A percentile compares a stretch with the other conserved stretches of the same genome.
Evolutionary conservation across 768 basidiomycete species (phyloP).

Genomic region (Pisolithus tinctorius): DNA sequence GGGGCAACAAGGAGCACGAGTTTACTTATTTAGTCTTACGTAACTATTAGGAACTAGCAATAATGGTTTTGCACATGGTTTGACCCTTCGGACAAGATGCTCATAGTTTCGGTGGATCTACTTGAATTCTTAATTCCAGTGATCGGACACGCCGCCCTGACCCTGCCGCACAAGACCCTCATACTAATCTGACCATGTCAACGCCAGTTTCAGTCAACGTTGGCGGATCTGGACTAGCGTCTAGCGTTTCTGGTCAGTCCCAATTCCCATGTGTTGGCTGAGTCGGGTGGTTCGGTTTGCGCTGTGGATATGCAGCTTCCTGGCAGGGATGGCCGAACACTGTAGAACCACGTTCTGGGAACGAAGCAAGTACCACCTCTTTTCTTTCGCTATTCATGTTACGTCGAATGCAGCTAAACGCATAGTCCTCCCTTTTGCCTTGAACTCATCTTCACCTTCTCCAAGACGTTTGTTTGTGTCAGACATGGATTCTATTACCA

Average conservation of each 20-base stretch:
- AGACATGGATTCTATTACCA: not conserved
- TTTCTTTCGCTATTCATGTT: slow-evolving; percentile 40
- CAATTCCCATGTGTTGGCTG: not conserved
- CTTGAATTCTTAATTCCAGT: too few relatives aligned
- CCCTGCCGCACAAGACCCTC: too few relatives aligned
- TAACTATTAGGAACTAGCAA: too few relatives aligned
- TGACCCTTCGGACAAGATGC: too few relatives aligned
- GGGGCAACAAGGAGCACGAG: too few relatives aligned
- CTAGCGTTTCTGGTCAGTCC: slow-evolving; percentile 27
- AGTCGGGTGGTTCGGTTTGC: slow-evolving; percentile 29
- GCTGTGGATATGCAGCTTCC: slow-evolving; percentile 44
- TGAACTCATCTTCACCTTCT: not conserved
- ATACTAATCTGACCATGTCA: slow-evolving; percentile 31
- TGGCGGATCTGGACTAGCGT: slow-evolving; percentile 62
- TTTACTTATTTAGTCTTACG: too few relatives aligned
- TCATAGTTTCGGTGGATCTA: too few relatives aligned
- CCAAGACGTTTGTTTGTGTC: not conserved
- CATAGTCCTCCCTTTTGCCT: not conserved
- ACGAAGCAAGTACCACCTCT: slow-evolving; percentile 48
- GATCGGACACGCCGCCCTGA: too few relatives aligned
- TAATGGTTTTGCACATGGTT: too few relatives aligned
- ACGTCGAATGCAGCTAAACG: not conserved
- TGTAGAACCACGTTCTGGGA: slow-evolving; percentile 72
- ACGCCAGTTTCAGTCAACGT: slow-evolving; percentile 46
- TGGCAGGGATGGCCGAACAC: slow-evolving; percentile 58